Percentiles rank a stretch among this genome's conserved stretches.
phyloP scores from a whole-genome alignment of 106 monocot species.

The Acanthochlamys bracteata region DNA sequence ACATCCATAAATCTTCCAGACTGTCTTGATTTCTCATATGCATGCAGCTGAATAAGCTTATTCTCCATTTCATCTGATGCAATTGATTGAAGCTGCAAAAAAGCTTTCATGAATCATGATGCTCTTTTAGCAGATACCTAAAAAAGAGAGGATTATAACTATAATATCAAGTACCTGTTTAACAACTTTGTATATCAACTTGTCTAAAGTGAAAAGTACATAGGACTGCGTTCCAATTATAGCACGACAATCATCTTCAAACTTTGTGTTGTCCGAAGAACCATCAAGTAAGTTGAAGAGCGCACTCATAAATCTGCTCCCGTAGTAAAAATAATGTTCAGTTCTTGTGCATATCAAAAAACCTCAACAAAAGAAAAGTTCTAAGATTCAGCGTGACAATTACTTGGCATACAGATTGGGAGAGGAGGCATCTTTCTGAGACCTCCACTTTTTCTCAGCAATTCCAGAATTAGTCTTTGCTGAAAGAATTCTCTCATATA shows the following conservation, averaged over 20 bases:
- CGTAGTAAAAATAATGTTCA: neutral
- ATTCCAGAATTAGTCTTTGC: conserved; percentile 72
- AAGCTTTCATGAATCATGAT: conserved; percentile 2
- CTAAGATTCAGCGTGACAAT: neutral
- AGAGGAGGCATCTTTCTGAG: conserved; percentile 44
- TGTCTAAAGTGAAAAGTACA: conserved; percentile 92
- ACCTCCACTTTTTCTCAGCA: conserved; percentile 72
- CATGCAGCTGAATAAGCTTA: conserved; percentile 74
- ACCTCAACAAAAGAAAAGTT: neutral
- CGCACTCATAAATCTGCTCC: conserved; percentile 72
- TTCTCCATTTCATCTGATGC: conserved; percentile 74
- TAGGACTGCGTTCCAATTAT: conserved; percentile 90
- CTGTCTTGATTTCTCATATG: conserved; percentile 70
- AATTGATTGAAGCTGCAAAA: conserved; percentile 77
- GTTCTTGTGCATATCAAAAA: neutral
- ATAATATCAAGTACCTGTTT: conserved; percentile 51
- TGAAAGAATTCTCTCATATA: conserved; percentile 87
- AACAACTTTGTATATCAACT: conserved; percentile 89
- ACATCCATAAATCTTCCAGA: conserved; percentile 50
- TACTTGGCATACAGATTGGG: conserved; percentile 82
- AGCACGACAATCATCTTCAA: conserved; percentile 89
- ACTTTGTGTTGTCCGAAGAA: conserved; percentile 79
- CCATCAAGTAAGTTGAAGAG: conserved; percentile 74
- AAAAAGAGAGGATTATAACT: neutral
- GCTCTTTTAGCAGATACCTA: neutral